Conservation (phyloP, 441 rosid genomes). For the Croton setiger region DNA sequence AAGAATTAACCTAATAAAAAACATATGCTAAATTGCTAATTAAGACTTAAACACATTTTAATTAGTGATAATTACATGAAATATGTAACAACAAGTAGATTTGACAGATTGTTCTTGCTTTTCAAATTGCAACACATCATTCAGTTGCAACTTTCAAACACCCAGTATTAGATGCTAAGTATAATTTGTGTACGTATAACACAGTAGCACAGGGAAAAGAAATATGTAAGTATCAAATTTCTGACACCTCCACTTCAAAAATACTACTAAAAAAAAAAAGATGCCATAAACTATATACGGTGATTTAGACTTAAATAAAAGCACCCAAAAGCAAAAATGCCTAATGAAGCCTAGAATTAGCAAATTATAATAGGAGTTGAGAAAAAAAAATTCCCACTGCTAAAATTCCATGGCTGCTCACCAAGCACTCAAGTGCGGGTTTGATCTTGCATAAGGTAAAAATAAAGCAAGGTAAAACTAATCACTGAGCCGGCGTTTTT, state of each 20-base stretch:
- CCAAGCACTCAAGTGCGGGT: no score
- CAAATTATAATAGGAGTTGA: neutral
- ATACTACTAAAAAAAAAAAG: conserved; percentile 10
- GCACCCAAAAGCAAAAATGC: neutral
- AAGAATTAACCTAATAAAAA: no score
- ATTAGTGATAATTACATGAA: no score
- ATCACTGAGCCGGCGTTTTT: no score
- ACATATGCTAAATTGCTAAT: no score
- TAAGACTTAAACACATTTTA: no score
- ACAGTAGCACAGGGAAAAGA: conserved; percentile 2
- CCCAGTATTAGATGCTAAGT: conserved; percentile 45
- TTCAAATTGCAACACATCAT: conserved; percentile 17
- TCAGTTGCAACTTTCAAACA: conserved; percentile 17
- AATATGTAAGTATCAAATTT: conserved; percentile 9
- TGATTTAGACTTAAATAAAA: neutral
- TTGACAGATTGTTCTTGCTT: conserved; percentile 41
- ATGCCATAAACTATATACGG: conserved; percentile 26
- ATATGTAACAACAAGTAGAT: conserved; percentile 19
- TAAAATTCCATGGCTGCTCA: no score
- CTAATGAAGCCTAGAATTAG: conserved; percentile 1
- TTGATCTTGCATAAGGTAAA: no score
- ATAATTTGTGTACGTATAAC: neutral
- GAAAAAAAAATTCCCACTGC: neutral
- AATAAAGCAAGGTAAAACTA: no score
- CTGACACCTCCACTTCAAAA: conserved; percentile 16